phyloP scores from a whole-genome alignment of 2,329 filamentous ascomycete species.

The Fusarium continuum region DNA sequence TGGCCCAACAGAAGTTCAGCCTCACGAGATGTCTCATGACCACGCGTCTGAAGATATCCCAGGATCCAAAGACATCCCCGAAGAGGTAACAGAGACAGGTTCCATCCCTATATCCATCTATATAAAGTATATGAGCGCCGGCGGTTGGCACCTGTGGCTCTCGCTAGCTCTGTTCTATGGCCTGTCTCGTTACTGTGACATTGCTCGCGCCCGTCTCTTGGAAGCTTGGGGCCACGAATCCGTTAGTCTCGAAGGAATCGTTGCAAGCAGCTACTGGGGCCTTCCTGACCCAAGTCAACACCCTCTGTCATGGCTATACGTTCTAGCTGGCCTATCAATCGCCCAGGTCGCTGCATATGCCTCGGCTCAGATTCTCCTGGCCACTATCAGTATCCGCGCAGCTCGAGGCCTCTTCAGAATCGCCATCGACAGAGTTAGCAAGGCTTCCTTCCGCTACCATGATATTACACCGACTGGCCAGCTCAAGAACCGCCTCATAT shows the following conservation, averaged over 20 bases:
- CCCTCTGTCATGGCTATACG: constrained; percentile 77
- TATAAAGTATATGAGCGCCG: constrained; percentile 85
- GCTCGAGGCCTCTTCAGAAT: constrained; percentile 78
- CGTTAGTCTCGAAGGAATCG: constrained; percentile 30
- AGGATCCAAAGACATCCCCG: constrained; percentile 43
- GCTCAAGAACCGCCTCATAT: constrained; percentile 91
- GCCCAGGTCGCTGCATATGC: constrained; percentile 68
- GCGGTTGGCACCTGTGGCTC: constrained; percentile 77
- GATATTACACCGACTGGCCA: constrained; percentile 89
- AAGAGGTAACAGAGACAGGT: constrained; percentile 61
- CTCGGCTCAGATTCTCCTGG: constrained; percentile 71
- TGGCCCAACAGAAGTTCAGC: constrained; percentile 12
- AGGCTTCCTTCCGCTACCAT: constrained; percentile 88
- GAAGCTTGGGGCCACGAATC: constrained; percentile 83
- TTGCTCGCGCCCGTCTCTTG: constrained; percentile 80
- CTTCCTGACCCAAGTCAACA: constrained; percentile 72
- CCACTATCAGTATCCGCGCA: constrained; percentile 81
- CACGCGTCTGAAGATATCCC: constrained; percentile 42
- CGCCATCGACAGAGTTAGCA: constrained; percentile 77
- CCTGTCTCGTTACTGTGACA: constrained; percentile 69
- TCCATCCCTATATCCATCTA: constrained; percentile 81
- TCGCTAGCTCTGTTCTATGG: constrained; percentile 70
- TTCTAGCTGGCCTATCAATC: constrained; percentile 73
- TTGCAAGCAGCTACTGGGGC: constrained; percentile 40
- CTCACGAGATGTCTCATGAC: constrained; percentile 45